These are phyloP conservation scores for Daldinia eschscholtzii DNA, from an alignment of 2,329 filamentous ascomycete genomes.

Conservation along the genomic window DNA sequence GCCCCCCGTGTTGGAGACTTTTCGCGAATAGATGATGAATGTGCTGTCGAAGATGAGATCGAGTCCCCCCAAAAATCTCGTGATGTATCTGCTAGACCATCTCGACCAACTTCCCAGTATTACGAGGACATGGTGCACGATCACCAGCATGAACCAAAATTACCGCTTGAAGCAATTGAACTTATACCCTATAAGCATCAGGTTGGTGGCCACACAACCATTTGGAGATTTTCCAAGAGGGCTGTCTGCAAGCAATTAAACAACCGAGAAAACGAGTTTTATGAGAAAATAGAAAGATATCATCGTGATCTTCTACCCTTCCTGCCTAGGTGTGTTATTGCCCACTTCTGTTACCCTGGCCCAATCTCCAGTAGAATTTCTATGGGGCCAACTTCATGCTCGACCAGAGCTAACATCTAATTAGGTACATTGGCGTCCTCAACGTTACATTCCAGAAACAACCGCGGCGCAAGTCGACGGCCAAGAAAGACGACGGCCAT, in stretches of 20 bases:
- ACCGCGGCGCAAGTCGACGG: slow-evolving; percentile 72
- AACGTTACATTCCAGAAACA: slow-evolving; percentile 96
- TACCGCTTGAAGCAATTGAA: slow-evolving; percentile 90
- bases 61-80: slow-evolving; percentile 53
- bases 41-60: slow-evolving; percentile 58
- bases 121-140: slow-evolving; percentile 65
- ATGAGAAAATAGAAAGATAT: slow-evolving; percentile 92
- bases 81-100: slow-evolving; percentile 54
- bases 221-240: slow-evolving; percentile 94
- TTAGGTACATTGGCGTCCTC: slow-evolving; percentile 93
- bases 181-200: slow-evolving; percentile 97
- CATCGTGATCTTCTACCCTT: slow-evolving; percentile 93
- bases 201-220: slow-evolving; percentile 94
- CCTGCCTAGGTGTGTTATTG: slow-evolving; percentile 77
- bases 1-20: slow-evolving; percentile 50
- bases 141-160: slow-evolving; percentile 63
- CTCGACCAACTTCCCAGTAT: slow-evolving; percentile 58
- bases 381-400: not conserved
- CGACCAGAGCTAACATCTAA: slow-evolving; percentile 44
- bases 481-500: slow-evolving; percentile 63
- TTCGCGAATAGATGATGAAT: slow-evolving; percentile 55
- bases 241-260: slow-evolving; percentile 99
- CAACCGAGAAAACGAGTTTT: slow-evolving; percentile 98
- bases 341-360: slow-evolving; percentile 35
- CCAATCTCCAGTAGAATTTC: slow-evolving; percentile 15